A percentile compares a stretch with the other conserved stretches of the same genome.
Evolutionary conservation across 495 filamentous ascomycete genomes (phyloP).

Genomic region (Friedmanniomyces endolithicus): DNA sequence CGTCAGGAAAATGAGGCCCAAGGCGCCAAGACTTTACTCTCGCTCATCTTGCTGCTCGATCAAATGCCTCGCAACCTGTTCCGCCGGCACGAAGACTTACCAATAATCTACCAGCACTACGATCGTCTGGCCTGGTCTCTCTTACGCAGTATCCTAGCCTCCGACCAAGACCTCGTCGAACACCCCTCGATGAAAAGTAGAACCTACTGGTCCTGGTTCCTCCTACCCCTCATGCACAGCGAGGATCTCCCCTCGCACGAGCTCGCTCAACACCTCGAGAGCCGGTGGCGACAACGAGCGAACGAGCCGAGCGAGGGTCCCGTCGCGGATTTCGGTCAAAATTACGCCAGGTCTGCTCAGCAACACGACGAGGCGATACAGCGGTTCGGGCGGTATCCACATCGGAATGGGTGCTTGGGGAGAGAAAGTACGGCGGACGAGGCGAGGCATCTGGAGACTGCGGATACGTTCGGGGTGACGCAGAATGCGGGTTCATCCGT

Average conservation of each 20-base stretch:
- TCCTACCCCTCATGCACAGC: conserved; percentile 35
- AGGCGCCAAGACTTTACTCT: conserved; percentile 27
- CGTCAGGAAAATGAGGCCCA: conserved; percentile 4
- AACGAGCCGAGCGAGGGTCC: conserved; percentile 9
- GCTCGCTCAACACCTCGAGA: neutral
- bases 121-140: conserved; percentile 34
- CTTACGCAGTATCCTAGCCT: neutral
- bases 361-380: conserved; percentile 27
- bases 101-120: conserved; percentile 34
- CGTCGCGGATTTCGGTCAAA: conserved; percentile 7
- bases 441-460: conserved; percentile 23
- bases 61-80: conserved; percentile 39
- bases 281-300: neutral
- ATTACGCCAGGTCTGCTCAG: conserved; percentile 11
- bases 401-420: conserved; percentile 29
- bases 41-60: conserved; percentile 36
- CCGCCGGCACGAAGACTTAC: conserved; percentile 26
- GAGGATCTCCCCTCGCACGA: conserved; percentile 26
- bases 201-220: conserved; percentile 31
- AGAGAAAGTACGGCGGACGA: conserved; percentile 29
- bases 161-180: neutral
- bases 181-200: neutral
- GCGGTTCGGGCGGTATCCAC: conserved; percentile 33
- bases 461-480: conserved; percentile 30
- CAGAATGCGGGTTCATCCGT: neutral